phyloP scores from a whole-genome alignment of 2,329 filamentous ascomycete species.

The Neoscytalidium dimidiatum region DNA sequence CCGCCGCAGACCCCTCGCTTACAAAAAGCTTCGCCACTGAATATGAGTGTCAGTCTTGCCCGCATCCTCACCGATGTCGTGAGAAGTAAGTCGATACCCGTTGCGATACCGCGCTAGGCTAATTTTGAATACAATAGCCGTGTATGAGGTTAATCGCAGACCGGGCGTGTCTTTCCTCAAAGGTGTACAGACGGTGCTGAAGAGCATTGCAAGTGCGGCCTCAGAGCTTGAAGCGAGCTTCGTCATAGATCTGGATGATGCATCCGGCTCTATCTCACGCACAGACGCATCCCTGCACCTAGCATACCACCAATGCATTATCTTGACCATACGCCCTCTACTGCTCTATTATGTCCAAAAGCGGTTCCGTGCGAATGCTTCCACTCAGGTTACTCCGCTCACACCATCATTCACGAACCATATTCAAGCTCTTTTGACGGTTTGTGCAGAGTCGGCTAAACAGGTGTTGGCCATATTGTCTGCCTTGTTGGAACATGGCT shows the following conservation, averaged over 20 bases:
- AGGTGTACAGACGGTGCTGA: conserved; percentile 26
- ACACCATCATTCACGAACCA: neutral
- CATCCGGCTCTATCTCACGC: conserved; percentile 24
- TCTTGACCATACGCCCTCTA: neutral
- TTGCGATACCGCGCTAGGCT: neutral
- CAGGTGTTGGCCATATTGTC: neutral
- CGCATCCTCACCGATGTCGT: neutral
- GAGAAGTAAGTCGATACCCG: neutral
- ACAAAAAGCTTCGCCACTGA: neutral
- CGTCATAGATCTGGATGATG: conserved; percentile 21
- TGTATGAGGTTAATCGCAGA: conserved; percentile 25
- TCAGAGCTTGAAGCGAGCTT: conserved; percentile 25
- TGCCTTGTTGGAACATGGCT: neutral
- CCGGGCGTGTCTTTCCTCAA: conserved; percentile 24
- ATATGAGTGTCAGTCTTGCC: neutral
- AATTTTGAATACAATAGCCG: conserved; percentile 16
- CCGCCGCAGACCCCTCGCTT: neutral
- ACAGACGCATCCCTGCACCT: conserved; percentile 4
- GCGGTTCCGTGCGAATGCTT: neutral
- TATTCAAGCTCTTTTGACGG: neutral
- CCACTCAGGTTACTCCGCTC: neutral
- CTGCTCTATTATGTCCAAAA: neutral
- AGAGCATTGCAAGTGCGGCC: conserved; percentile 24
- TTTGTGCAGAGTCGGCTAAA: neutral
- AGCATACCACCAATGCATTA: neutral